Evolutionary conservation across 2,329 filamentous ascomycete genomes (phyloP).

Genomic region (Tympanopsis confertula): DNA sequence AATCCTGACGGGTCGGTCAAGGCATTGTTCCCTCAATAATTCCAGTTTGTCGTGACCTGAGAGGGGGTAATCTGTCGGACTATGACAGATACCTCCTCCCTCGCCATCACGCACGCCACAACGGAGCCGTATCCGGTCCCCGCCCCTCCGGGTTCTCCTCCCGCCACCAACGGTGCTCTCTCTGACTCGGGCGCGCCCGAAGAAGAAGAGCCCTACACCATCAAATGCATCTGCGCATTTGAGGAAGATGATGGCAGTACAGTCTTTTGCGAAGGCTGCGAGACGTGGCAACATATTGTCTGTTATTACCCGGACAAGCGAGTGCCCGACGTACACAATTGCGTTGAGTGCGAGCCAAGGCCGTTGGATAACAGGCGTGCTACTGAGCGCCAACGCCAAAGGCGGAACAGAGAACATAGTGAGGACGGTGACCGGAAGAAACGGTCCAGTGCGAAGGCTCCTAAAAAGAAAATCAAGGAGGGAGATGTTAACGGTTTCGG

Average conservation of each 20-base stretch:
- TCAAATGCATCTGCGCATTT: conserved; percentile 49
- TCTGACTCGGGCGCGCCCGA: not conserved
- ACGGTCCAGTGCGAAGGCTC: not conserved
- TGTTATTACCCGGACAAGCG: conserved; percentile 53
- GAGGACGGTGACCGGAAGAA: not conserved
- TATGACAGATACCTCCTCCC: conserved; percentile 1
- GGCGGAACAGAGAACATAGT: conserved; percentile 37
- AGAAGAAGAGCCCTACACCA: conserved; percentile 1
- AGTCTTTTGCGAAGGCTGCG: conserved; percentile 56
- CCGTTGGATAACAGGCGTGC: conserved; percentile 6
- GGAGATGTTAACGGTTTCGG: not conserved
- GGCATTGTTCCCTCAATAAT: not conserved
- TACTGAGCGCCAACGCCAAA: conserved; percentile 24
- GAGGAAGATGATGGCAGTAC: conserved; percentile 59
- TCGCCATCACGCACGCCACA: conserved; percentile 1
- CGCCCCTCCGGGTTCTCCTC: not conserved
- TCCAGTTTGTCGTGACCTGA: not conserved
- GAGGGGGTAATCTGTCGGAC: conserved; percentile 1
- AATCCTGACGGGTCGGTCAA: not conserved
- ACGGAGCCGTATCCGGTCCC: not conserved
- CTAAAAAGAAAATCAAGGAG: not conserved
- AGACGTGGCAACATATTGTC: conserved; percentile 60
- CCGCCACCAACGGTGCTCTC: not conserved
- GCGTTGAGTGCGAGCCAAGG: conserved; percentile 49
- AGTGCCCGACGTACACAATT: conserved; percentile 43